Conservation (phyloP, 192 early-diverging fungal genomes). For the Backusella australiensis region DNA sequence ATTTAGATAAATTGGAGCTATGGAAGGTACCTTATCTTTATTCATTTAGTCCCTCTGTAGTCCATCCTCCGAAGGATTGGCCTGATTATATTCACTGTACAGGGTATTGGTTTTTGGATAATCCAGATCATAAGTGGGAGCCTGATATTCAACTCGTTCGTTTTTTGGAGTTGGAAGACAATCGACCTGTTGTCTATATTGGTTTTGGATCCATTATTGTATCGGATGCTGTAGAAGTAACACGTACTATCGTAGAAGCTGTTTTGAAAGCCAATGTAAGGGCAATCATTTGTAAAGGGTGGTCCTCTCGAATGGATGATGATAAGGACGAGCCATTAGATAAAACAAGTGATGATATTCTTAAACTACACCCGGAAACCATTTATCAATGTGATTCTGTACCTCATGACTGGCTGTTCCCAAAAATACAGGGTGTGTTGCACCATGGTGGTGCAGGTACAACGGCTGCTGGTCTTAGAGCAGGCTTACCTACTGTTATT, state of each 20-base stretch:
- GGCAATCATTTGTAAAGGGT: conserved; percentile 70
- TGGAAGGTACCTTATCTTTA: conserved; percentile 58
- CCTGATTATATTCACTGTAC: conserved; percentile 61
- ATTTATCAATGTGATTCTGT: conserved; percentile 61
- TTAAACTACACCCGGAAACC: conserved; percentile 41
- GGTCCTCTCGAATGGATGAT: conserved; percentile 53
- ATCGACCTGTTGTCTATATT: conserved; percentile 60
- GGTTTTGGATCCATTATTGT: conserved; percentile 80
- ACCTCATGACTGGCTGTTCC: conserved; percentile 80
- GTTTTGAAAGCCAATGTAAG: conserved; percentile 61
- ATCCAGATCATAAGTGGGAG: conserved; percentile 52
- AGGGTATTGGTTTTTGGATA: conserved; percentile 76
- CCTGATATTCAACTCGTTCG: conserved; percentile 49
- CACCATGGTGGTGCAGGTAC: conserved; percentile 83
- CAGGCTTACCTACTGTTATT: conserved; percentile 67
- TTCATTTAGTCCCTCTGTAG: conserved; percentile 54
- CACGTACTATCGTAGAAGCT: conserved; percentile 56
- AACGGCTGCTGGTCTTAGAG: conserved; percentile 66
- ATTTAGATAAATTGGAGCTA: conserved; percentile 44
- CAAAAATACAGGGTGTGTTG: conserved; percentile 58
- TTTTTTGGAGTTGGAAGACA: conserved; percentile 48
- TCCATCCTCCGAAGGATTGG: conserved; percentile 64
- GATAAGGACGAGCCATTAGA: not conserved
- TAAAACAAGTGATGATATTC: not conserved
- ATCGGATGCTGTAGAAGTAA: conserved; percentile 64